Evolutionary conservation across 495 filamentous ascomycete genomes (phyloP).

Genomic region (Lasiosphaeria hispida): DNA sequence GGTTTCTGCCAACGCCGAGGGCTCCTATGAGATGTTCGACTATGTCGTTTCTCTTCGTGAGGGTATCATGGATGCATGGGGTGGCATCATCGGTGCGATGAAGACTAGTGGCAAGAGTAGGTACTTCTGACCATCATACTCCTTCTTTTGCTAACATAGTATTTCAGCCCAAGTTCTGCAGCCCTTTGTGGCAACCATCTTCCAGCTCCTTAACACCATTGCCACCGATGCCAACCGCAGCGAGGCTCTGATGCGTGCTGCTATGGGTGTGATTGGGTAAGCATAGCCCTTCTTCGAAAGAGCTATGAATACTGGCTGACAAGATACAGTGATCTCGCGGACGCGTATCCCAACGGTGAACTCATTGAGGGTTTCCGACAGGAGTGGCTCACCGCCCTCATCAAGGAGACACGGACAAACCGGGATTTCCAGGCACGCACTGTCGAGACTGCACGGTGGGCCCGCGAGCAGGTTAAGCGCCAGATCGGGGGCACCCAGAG

Average conservation of each 20-base stretch:
- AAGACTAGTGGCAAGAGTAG: constrained; percentile 74
- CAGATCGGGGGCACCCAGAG: constrained; percentile 61
- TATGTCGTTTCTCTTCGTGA: constrained; percentile 93
- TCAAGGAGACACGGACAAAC: constrained; percentile 83
- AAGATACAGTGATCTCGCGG: constrained; percentile 75
- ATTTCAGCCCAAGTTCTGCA: constrained; percentile 62
- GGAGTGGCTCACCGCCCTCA: constrained; percentile 84
- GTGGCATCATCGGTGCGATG: constrained; percentile 89
- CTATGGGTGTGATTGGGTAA: constrained; percentile 96
- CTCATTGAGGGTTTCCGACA: constrained; percentile 77
- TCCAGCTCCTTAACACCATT: constrained; percentile 80
- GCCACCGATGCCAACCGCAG: constrained; percentile 80
- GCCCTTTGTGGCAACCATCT: constrained; percentile 81
- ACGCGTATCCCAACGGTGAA: constrained; percentile 89
- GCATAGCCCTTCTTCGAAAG: constrained; percentile 24
- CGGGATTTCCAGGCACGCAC: constrained; percentile 79
- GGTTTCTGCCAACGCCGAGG: constrained; percentile 68
- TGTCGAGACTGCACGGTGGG: constrained; percentile 93
- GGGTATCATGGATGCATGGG: constrained; percentile 99
- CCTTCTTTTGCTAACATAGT: constrained; percentile 18
- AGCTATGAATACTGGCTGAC: background rate
- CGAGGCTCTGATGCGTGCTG: constrained; percentile 83
- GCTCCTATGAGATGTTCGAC: constrained; percentile 86
- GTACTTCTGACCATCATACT: constrained; percentile 22
- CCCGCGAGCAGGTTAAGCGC: constrained; percentile 93